Base-by-base conservation (phyloP, 495 filamentous ascomycete genomes). In the Penicillium coprophilum region DNA sequence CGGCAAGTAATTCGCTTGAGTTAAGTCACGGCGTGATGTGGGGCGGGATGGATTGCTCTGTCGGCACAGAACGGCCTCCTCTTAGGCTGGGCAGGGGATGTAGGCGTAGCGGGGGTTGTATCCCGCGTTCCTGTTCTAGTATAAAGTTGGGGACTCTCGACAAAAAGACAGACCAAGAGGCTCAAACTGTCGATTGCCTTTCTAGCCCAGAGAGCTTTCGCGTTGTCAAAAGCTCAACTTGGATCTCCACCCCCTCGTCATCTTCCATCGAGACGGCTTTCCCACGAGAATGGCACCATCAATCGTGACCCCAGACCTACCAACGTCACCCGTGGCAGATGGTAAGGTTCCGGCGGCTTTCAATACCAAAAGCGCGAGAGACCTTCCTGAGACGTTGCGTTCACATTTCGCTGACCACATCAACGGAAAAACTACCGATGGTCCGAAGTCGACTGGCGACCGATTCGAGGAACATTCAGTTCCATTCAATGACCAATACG, bases 401-500 rank as follows among this genome's bases (percentile, higher is more conserved):
- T 46, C 43, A 2, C 24, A 46, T 28, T 46, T 46, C 15, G 24
- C 43, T 12, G 23, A 24, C 24, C n/a, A 28, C 1, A 46, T 46
- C 43, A 28, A 28, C n/a, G 24, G 13, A 13, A 46, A 46, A 46
- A 6, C 15, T 3, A 28, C 13, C 13, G 13, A 46, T 46, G 23
- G 23, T 28, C 1, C 27, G 6, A 17, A 28, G 17, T 27, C 43
- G 1, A n/a, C 23, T 10, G 17, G 15, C 21, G 24, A 28, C 43
- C 23, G 20, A 3, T 6, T n/a, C 6, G 48, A 47, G 6, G 21
- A 38, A 17, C 53, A 48, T 27, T 50, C 58, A 15, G 55, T 64
- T 21, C 58, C 62, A 4, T 45, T 65, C 34, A 62, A 62, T n/a
- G 23, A 21, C 11, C 50, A 57, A n/a, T 55, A 59, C 21, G 60